Evolutionary conservation across 768 basidiomycete species (phyloP), one percentile per base, ranked within the genome.

Genomic region (Trametes villosa): DNA sequence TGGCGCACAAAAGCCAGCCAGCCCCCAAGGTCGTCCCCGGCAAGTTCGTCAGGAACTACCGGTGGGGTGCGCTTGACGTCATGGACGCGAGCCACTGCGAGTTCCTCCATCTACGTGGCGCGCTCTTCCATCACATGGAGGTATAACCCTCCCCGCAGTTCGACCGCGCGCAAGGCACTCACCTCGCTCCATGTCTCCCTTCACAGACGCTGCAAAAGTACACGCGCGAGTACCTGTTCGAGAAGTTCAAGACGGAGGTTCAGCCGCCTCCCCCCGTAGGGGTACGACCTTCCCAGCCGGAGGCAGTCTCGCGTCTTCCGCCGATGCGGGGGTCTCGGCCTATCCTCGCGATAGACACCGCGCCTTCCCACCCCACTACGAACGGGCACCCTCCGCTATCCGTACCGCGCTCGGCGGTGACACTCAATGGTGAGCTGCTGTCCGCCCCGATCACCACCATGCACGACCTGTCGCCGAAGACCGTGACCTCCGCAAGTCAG

Each of bases 81-180:
- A 77, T 94, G 66, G 89, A 95, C 73, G 81, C 83, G 20, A 81
- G 74, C 38, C 93, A 96, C 67, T 88, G 86, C 68, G 94, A 96
- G 74, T 95, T 96, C 73, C 68, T 87, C 33, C 74, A 85, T 38
- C 82, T 96, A 57, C 86, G 91, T 58, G 81, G 82, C 30, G 91
- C 91, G 48, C 84, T 96, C 64, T 88, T 94, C 70, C 91, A 91
- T 70, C 91, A 92, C 72, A 91, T 94, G 88, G 86, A 90, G 83
- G 93, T 94, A 78, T 72, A 82, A 53, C 31, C 9, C 29, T 11
- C 65, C 42, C 60, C 56, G 46, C 49, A 42, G 54, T 36, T 36
- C 54, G 36, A 33, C 30, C 56, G 24, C 49, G 38, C 52, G 57
- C 45, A 20, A 27, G 42, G 29, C 53, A 18, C 57, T 65, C 46